Evolutionary conservation across 2,329 filamentous ascomycete species (phyloP).

Genomic region (Byssochlamys sp.): DNA sequence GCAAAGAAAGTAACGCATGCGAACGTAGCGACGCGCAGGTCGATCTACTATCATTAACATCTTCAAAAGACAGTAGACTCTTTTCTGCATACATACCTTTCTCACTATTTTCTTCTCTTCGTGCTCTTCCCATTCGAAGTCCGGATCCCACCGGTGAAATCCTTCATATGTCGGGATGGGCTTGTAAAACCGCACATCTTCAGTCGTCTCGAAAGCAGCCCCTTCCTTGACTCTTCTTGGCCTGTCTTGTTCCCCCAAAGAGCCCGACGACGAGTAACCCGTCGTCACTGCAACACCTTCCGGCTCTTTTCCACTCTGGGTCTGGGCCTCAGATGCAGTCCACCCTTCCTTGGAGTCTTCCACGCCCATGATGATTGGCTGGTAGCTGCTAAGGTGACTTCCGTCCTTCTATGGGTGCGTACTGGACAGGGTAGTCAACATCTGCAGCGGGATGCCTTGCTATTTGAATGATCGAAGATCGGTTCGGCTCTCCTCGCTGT

Average conservation of each 20-base stretch:
- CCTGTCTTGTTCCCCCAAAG: slow-evolving; percentile 2
- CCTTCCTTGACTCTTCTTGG: slow-evolving; percentile 9
- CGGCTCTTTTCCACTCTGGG: not conserved
- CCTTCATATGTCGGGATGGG: slow-evolving; percentile 38
- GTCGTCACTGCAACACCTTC: slow-evolving; percentile 3
- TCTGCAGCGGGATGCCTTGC: not conserved
- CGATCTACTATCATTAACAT: slow-evolving; percentile 23
- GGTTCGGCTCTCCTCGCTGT: not conserved
- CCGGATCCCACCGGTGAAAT: slow-evolving; percentile 40
- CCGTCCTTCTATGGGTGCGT: not conserved
- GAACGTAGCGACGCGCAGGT: slow-evolving; percentile 34
- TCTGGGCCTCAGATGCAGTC: not conserved
- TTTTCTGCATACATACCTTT: slow-evolving; percentile 19
- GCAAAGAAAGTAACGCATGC: slow-evolving; percentile 54
- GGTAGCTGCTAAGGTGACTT: not conserved
- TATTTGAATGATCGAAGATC: not conserved
- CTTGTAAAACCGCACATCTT: slow-evolving; percentile 28
- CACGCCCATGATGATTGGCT: not conserved
- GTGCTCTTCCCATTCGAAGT: slow-evolving; percentile 35
- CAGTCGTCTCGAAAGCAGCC: slow-evolving; percentile 26
- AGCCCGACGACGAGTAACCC: slow-evolving; percentile 7
- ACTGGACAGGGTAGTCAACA: not conserved
- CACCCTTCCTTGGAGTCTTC: slow-evolving; percentile 1
- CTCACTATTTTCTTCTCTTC: slow-evolving; percentile 34
- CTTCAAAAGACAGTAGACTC: not conserved